Base-by-base conservation (phyloP, 345 rosid species). In the Arabis alpina region DNA sequence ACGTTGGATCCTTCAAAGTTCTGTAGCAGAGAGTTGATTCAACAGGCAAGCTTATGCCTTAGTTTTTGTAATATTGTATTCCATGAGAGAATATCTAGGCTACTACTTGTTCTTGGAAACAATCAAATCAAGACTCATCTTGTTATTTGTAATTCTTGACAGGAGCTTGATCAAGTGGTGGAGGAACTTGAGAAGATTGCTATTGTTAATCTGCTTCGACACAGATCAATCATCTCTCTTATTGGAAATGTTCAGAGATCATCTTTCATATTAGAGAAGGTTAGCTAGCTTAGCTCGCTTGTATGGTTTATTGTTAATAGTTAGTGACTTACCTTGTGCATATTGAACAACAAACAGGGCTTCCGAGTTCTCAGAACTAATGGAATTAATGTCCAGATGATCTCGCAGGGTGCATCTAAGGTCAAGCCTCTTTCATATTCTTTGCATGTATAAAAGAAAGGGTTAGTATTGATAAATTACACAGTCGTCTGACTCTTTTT, bases 331-430 rank as follows among this genome's bases (percentile, higher is more conserved):
- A 36, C 40, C 40, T 36, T n/a, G n/a, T n/a, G n/a, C n/a, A n/a
- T n/a, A 2, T 15, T 54, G 58, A 45, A 11, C 47, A 47, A 66
- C 74, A 43, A 72, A 56, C 88, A 91, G 93, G 91, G 70, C 6
- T 89, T 91, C 74, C 76, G 63, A 51, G 97, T 89, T 78, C 96
- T 89, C 51, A 83, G 89, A 70, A 79, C 80, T 64, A 85, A 79
- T 56, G 88, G 91, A 15, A 90, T 87, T 44, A 91, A 89, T 62
- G 92, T 91, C 51, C 97, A 91, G 82, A 89, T 89, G 96, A 89
- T 89, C 79, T 91, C 96, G 14, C 93, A 91, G 73, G 96, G 97
- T 23, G 93, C 97, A 66, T 91, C 97, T 6, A 91, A 91, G 97
- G 97, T 91, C 15, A 44, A 12, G 25, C 19, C 64, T 56, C 56